Evolutionary conservation across 1,284 basidiomycete genomes (phyloP).

Genomic region (Melampsora abietis-canadensis): DNA sequence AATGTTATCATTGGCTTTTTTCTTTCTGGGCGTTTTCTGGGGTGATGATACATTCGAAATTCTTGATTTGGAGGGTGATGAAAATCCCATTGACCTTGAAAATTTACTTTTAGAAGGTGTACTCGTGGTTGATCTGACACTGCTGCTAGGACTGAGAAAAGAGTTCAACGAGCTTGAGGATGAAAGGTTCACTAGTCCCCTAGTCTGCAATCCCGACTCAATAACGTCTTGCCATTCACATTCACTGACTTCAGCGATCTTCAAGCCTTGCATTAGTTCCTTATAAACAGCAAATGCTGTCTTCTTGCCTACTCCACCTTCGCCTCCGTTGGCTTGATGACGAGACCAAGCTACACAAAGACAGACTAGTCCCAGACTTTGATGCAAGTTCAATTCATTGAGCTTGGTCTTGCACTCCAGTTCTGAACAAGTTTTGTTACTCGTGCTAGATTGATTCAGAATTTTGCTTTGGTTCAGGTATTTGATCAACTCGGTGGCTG

Average conservation of each 20-base stretch:
- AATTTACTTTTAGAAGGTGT: slow-evolving; percentile 1
- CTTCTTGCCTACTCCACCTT: not conserved
- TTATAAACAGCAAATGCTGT: slow-evolving; percentile 32
- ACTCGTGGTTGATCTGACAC: not conserved
- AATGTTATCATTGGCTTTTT: not conserved
- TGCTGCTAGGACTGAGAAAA: no score
- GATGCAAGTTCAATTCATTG: slow-evolving; percentile 39
- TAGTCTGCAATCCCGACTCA: slow-evolving; percentile 29
- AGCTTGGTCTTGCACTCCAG: slow-evolving; percentile 24
- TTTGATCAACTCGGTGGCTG: slow-evolving; percentile 33
- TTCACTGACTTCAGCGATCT: slow-evolving; percentile 34
- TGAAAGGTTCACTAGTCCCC: slow-evolving; percentile 19
- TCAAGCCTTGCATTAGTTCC: slow-evolving; percentile 23
- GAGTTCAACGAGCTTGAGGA: no score
- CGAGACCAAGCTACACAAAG: slow-evolving; percentile 40
- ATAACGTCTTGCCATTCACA: slow-evolving; percentile 40
- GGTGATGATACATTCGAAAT: not conserved
- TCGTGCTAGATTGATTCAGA: slow-evolving; percentile 13
- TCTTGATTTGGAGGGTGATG: not conserved
- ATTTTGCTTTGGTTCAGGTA: slow-evolving; percentile 26
- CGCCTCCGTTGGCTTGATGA: slow-evolving; percentile 12
- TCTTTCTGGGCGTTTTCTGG: not conserved
- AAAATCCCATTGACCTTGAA: not conserved
- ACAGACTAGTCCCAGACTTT: slow-evolving; percentile 36
- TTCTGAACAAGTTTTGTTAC: slow-evolving; percentile 16